These are phyloP conservation scores for Saposhnikovia divaricata DNA, from an alignment of 129 eudicot genomes.

Conservation along the genomic window DNA sequence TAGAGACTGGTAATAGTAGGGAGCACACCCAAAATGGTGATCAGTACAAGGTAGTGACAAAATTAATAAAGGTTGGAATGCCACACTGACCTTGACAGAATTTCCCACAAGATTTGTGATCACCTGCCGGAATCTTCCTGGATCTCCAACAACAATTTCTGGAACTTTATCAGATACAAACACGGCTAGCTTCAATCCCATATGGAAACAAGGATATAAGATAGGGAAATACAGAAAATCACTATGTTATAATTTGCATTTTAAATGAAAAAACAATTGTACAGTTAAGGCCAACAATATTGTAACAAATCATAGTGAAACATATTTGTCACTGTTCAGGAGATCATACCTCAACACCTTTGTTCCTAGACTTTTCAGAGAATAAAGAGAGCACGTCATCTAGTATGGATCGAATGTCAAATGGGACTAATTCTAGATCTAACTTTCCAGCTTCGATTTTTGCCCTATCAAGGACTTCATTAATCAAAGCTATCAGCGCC, in stretches of 20 bases:
- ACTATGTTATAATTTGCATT: not conserved
- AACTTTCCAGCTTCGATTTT: slow-evolving; percentile 91
- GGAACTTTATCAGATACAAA: slow-evolving; percentile 88
- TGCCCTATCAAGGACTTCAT: slow-evolving; percentile 83
- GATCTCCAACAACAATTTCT: slow-evolving; percentile 71
- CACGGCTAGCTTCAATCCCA: slow-evolving; percentile 63
- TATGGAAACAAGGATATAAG: not conserved
- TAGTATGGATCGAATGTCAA: slow-evolving; percentile 62
- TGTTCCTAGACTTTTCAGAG: slow-evolving; percentile 73
- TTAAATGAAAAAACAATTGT: not conserved
- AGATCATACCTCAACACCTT: slow-evolving; percentile 65
- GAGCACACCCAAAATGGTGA: not conserved
- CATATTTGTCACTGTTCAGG: not conserved
- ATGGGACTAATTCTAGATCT: slow-evolving; percentile 73
- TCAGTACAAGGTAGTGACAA: not conserved
- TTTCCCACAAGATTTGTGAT: slow-evolving; percentile 85
- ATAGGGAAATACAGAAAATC: not conserved
- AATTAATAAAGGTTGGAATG: slow-evolving; percentile 16
- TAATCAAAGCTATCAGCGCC: slow-evolving; percentile 72
- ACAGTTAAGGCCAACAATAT: no score
- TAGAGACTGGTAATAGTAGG: not conserved
- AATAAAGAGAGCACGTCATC: slow-evolving; percentile 85
- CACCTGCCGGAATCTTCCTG: slow-evolving; percentile 85
- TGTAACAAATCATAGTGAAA: not conserved
- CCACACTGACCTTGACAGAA: slow-evolving; percentile 59